Base-by-base conservation (phyloP, 2,329 filamentous ascomycete genomes). In the Davidsoniella virescens region DNA sequence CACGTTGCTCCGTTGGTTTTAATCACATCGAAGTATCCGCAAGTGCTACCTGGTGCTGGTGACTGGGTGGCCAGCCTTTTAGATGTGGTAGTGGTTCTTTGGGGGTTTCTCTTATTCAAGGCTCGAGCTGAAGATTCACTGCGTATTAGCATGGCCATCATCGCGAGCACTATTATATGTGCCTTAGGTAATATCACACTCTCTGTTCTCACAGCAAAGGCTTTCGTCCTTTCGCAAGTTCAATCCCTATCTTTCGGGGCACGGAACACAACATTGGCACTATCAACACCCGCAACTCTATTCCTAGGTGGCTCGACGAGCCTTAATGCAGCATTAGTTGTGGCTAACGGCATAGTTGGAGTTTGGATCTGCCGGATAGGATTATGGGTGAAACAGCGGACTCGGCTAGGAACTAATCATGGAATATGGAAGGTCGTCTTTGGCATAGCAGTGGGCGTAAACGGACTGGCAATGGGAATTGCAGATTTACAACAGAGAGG, bases 401-500 rank as follows among this genome's bases (percentile, higher is more conserved):
- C 26, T 29, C 26, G 26, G 10, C 10, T 29, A 29, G 5, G 10
- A 29, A 10, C 26, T 29, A 6, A 10, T 8, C 26, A 29, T 29
- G 26, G 26, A 29, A 7, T 29, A 1, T 29, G 26, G 26, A 7
- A 29, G 26, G 26, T 29, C 2, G 72, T 72, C 0, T 63, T 69
- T 0, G 75, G 74, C 36, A 65, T 73, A 36, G 65, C 72, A 0
- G 66, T 76, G 45, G 75, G 75, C 2, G 69, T 77, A 62, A 78
- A 78, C 55, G 72, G 72, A 1, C 73, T 73, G 0, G 75, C 75
- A 3, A 76, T 78, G 72, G 75, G 75, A 2, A 74, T 75, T 0
- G 67, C 74, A 0, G 72, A 75, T 53, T 63, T 78, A 12, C 75
- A 77, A 51, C 72, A 76, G 59, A 67, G 65, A 6, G 64, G 64